phyloP scores from a whole-genome alignment of 2,329 filamentous ascomycete species.

The Pseudogymnoascus destructans region DNA sequence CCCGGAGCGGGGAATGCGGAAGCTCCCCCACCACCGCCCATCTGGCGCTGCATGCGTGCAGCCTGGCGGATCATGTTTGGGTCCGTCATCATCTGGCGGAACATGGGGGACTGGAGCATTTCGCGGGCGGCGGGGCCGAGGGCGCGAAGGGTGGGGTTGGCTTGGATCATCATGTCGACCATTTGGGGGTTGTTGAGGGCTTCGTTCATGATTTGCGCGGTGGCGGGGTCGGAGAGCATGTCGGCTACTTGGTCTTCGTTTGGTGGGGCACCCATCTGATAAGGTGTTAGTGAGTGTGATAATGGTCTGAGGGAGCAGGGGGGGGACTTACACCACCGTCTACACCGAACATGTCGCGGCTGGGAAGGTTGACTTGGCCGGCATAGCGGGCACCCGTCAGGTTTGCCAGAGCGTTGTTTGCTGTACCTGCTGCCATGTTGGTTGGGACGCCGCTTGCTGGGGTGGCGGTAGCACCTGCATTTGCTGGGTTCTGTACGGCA shows the following conservation, averaged over 20 bases:
- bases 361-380: constrained; percentile 78
- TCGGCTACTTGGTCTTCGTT: constrained; percentile 67
- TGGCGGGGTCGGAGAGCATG: constrained; percentile 80
- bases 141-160: constrained; percentile 69
- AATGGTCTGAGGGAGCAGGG: neutral
- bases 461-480: constrained; percentile 31
- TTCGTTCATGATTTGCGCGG: constrained; percentile 81
- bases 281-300: constrained; percentile 19
- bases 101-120: constrained; percentile 76
- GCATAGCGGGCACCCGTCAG: constrained; percentile 90
- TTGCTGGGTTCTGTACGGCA: constrained; percentile 35
- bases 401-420: constrained; percentile 80
- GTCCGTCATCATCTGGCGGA: constrained; percentile 86
- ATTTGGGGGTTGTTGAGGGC: constrained; percentile 91
- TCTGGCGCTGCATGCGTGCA: constrained; percentile 66
- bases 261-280: constrained; percentile 78
- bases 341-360: constrained; percentile 78
- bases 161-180: constrained; percentile 86
- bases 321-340: constrained; percentile 70
- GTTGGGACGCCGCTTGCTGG: constrained; percentile 49
- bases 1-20: constrained; percentile 78
- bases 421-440: constrained; percentile 70
- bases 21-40: constrained; percentile 39
- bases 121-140: constrained; percentile 63
- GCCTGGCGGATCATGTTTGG: constrained; percentile 73